Base-by-base conservation (phyloP, 2,329 filamentous ascomycete species). In the Trichoderma sp. region DNA sequence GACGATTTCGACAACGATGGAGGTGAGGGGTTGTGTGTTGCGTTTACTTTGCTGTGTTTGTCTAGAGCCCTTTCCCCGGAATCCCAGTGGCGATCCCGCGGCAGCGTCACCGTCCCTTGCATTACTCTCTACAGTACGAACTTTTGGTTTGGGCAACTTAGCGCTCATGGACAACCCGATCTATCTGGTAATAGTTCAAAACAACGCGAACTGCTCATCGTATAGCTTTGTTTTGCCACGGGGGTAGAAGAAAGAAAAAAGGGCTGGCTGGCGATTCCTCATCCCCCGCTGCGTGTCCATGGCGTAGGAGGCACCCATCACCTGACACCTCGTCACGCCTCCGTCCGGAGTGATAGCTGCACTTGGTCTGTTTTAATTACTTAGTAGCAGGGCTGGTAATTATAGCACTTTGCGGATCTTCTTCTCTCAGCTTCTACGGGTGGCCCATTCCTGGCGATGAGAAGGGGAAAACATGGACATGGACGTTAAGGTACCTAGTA, bases 301-400 rank as follows among this genome's bases (percentile, higher is more conserved):
- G 71, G 71, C 71, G 71, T 72, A 72, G 61, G 71, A 71, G 71
- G 71, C 71, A 66, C 30, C 57, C 36, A 69, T 72, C 71, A 72
- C 68, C 59, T 72, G 71, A 72, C 68, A 57, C 59, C 57, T 23
- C 50, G 57, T 69, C 66, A 69, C 66, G 63, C 63, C 63, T 66
- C 43, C 34, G 59, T 39, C 15, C 23, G 50, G 50, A 57, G 50
- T 17, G 12, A 50, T 64, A 59, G 57, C 30, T 34, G 30, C 26
- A 30, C 55, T 59, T 26, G 50, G 23, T 9, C 32, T 58, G 23
- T 17, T 58, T 20, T 58, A n/a, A 58, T 32, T 20, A 58, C 11
- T 30, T 28, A 15, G 17, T 9, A 39, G 32, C 15, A 12, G 7
- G 17, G 36, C n/a, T 26, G 43, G 23, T 43, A 59, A n/a, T 30